phyloP scores from a whole-genome alignment of 1,284 basidiomycete species.

The Rhizoctonia solani region DNA sequence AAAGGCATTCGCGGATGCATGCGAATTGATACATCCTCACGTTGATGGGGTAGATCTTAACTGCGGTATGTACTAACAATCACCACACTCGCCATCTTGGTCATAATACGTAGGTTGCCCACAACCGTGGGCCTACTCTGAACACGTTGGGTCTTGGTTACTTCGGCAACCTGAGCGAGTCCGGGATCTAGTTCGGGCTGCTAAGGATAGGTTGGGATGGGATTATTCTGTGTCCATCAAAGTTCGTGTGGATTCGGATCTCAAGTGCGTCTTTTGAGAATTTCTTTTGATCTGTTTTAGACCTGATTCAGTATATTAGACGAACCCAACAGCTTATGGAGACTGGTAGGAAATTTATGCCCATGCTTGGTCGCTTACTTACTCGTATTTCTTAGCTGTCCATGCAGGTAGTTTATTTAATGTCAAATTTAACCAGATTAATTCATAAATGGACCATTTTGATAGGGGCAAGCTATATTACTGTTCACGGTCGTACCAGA shows the following conservation, averaged over 20 bases:
- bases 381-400: constrained; percentile 43
- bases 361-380: neutral
- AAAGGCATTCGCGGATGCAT: constrained; percentile 56
- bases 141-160: constrained; percentile 60
- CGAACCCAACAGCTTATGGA: constrained; percentile 55
- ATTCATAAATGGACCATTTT: neutral
- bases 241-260: constrained; percentile 58
- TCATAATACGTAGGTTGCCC: constrained; percentile 49
- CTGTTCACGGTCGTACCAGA: constrained; percentile 60
- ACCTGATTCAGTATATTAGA: constrained; percentile 41
- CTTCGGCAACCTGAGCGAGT: constrained; percentile 56
- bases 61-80: constrained; percentile 47
- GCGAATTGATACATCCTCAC: constrained; percentile 54
- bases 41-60: constrained; percentile 64
- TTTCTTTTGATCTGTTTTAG: neutral
- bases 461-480: constrained; percentile 47
- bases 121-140: constrained; percentile 56
- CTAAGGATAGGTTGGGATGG: constrained; percentile 57
- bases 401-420: constrained; percentile 48
- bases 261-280: constrained; percentile 45
- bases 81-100: neutral
- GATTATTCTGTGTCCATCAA: constrained; percentile 60
- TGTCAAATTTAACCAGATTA: neutral
- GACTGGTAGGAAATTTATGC: constrained; percentile 43
- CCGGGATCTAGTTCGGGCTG: constrained; percentile 56